These are phyloP conservation scores for Herpetospermum pedunculosum DNA, from an alignment of 306 rosid genomes.

Conservation along the genomic window DNA sequence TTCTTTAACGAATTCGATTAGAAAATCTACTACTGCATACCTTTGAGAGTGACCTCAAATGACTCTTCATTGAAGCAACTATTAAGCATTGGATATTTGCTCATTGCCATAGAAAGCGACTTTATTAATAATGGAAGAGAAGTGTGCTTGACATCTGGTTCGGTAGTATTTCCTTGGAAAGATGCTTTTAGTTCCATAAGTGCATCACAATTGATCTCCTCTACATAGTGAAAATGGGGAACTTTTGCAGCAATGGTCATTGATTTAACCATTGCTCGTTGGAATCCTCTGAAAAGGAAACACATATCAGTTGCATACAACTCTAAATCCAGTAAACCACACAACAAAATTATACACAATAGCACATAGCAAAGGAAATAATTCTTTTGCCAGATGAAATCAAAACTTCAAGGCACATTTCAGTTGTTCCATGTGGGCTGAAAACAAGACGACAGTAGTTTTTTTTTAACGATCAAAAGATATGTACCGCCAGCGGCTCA, in stretches of 20 bases:
- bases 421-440: neutral
- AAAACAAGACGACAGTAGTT: neutral
- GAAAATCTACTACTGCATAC: conserved; percentile 20
- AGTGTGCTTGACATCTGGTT: conserved; percentile 63
- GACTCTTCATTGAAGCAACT: conserved; percentile 78
- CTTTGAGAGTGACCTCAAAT: conserved; percentile 70
- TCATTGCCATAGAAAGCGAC: conserved; percentile 74
- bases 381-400: neutral
- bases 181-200: conserved; percentile 63
- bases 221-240: conserved; percentile 89
- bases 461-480: neutral
- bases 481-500: neutral
- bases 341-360: neutral
- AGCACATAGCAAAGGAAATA: neutral
- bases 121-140: conserved; percentile 77
- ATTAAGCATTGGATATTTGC: conserved; percentile 59
- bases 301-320: neutral
- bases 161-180: conserved; percentile 57
- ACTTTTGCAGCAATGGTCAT: conserved; percentile 86
- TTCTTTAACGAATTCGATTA: neutral
- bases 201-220: conserved; percentile 70
- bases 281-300: conserved; percentile 61
- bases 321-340: conserved; percentile 1
- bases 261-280: conserved; percentile 72
- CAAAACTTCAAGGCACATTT: neutral